phyloP scores from a whole-genome alignment of 345 rosid species.

The Leavenworthia alabamica region DNA sequence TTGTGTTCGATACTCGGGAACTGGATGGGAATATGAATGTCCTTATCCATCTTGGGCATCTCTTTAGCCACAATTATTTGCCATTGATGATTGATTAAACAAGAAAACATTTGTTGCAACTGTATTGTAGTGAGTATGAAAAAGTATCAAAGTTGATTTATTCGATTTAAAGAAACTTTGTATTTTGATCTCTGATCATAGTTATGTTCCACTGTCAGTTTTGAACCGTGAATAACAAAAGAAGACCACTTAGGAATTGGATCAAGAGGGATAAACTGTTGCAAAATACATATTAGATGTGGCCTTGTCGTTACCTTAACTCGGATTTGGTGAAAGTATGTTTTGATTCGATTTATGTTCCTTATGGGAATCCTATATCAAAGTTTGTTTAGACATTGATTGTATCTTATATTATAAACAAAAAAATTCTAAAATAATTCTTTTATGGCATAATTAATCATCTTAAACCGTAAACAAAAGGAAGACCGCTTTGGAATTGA shows the following conservation, averaged over 20 bases:
- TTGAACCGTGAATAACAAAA: neutral
- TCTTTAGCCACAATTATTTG: conserved; percentile 19
- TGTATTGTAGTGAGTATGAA: conserved; percentile 1
- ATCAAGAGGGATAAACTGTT: neutral
- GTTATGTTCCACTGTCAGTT: neutral
- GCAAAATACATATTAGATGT: conserved; percentile 1
- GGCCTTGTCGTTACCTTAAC: too few species aligned
- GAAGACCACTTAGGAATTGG: neutral
- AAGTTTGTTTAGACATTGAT: too few species aligned
- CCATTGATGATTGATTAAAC: neutral
- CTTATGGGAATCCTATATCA: too few species aligned
- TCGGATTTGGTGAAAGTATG: too few species aligned
- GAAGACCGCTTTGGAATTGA: neutral
- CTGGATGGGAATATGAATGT: conserved; percentile 71
- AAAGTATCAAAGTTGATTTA: conserved; percentile 3
- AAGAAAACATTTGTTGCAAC: neutral
- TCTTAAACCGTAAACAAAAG: neutral
- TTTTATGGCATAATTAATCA: neutral
- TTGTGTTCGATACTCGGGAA: conserved; percentile 67
- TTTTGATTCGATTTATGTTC: too few species aligned
- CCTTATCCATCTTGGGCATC: conserved; percentile 74
- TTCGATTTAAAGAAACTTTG: neutral
- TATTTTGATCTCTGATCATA: neutral
- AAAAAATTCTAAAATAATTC: neutral
- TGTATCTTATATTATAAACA: neutral